Percentiles rank a stretch among this genome's conserved stretches.
These are phyloP conservation scores for Blastobotrys petasosporus DNA, from an alignment of 1,139 yeast species.

Conservation along the genomic window DNA sequence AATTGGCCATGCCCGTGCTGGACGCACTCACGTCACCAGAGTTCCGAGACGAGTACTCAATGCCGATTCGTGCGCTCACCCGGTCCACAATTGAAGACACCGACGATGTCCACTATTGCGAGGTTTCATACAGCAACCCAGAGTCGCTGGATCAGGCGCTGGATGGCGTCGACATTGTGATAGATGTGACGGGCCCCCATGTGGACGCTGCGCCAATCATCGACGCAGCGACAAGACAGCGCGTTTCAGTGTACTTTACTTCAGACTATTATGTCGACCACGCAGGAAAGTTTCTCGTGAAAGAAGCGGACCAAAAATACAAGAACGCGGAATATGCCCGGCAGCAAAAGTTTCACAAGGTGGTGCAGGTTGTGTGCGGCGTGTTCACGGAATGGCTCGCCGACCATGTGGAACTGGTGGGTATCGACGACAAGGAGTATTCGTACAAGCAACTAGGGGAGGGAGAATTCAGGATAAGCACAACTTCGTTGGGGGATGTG, in stretches of 20 bases:
- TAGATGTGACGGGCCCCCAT: conserved; percentile 37
- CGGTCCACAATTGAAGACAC: conserved; percentile 38
- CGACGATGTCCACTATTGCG: conserved; percentile 22
- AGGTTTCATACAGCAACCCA: conserved; percentile 12
- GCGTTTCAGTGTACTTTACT: conserved; percentile 51
- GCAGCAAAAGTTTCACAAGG: conserved; percentile 42
- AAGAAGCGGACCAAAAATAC: conserved; percentile 37
- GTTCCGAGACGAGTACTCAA: conserved; percentile 4
- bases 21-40: background rate
- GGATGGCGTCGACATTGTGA: conserved; percentile 45
- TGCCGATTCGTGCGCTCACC: conserved; percentile 36
- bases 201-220: conserved; percentile 24
- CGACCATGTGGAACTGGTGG: background rate
- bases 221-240: conserved; percentile 39
- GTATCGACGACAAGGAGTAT: conserved; percentile 20
- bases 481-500: conserved; percentile 42
- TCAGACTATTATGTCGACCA: conserved; percentile 55
- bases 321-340: conserved; percentile 36
- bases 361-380: conserved; percentile 44
- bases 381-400: conserved; percentile 34
- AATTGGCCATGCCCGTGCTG: conserved; percentile 37
- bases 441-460: background rate
- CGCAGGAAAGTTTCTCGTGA: conserved; percentile 25
- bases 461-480: conserved; percentile 28
- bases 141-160: conserved; percentile 35